A percentile compares a stretch with the other conserved stretches of the same genome.
phyloP scores from a whole-genome alignment of 495 filamentous ascomycete genomes.

The Usnea hakonensis region DNA sequence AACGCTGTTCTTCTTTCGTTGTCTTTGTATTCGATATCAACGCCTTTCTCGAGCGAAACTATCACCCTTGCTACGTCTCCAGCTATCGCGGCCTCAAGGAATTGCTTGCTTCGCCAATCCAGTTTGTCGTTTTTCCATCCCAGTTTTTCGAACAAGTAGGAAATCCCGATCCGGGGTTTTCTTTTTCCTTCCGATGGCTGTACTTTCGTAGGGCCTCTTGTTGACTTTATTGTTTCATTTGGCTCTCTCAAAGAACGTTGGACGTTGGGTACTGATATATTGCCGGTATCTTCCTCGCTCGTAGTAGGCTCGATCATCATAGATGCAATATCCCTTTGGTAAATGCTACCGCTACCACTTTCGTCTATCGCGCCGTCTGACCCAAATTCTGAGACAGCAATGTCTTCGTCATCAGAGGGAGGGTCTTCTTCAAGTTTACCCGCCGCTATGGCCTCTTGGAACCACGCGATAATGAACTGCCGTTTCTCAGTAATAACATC shows the following conservation, averaged over 20 bases:
- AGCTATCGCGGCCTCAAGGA: background rate
- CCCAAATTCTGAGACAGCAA: background rate
- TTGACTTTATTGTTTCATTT: background rate
- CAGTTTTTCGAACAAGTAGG: background rate
- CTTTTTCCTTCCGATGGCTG: too few species aligned
- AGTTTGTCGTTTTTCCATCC: background rate
- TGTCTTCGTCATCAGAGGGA: background rate
- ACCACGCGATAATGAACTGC: slow-evolving; percentile 20
- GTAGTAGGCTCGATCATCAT: background rate
- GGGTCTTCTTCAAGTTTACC: slow-evolving; percentile 17
- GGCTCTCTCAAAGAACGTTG: background rate
- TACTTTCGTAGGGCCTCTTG: too few species aligned
- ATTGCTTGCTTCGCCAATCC: background rate
- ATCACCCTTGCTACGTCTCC: background rate
- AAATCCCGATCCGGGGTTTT: background rate
- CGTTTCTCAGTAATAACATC: slow-evolving; percentile 13
- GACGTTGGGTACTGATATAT: background rate
- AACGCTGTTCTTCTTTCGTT: slow-evolving; percentile 35
- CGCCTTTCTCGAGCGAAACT: slow-evolving; percentile 25
- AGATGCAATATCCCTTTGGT: background rate
- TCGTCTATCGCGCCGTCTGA: background rate
- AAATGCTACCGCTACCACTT: background rate
- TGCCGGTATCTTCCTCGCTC: background rate
- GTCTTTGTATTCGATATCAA: slow-evolving; percentile 4
- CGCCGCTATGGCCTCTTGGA: slow-evolving; percentile 17